A percentile compares a stretch with the other conserved stretches of the same genome.
These are phyloP conservation scores for Pyrenochaeta sp. DNA, from an alignment of 2,329 filamentous ascomycete genomes.

Conservation along the genomic window DNA sequence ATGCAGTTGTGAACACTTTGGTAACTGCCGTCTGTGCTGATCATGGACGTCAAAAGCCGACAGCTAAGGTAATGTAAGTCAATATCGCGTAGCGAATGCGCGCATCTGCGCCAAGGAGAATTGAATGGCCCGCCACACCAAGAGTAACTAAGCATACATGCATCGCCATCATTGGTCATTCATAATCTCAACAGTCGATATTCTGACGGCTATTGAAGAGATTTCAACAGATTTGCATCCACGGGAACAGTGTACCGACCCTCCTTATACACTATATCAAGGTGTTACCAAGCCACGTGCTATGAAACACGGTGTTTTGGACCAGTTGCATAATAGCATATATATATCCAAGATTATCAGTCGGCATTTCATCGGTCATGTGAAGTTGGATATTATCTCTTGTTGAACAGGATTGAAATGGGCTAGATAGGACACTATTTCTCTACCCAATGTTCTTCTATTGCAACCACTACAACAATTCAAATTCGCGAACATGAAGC, in stretches of 20 bases:
- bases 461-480: background rate
- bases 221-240: no score
- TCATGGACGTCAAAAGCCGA: slow-evolving; percentile 9
- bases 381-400: background rate
- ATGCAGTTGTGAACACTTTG: background rate
- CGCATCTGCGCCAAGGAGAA: slow-evolving; percentile 14
- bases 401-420: background rate
- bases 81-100: slow-evolving; percentile 20
- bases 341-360: no score
- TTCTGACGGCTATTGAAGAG: background rate
- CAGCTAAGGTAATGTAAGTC: slow-evolving; percentile 14
- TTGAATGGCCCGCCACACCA: slow-evolving; percentile 3
- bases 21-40: slow-evolving; percentile 9
- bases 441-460: background rate
- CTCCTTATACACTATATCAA: background rate
- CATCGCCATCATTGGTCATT: background rate
- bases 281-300: background rate
- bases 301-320: background rate
- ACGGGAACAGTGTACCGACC: background rate
- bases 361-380: background rate
- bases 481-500: slow-evolving; percentile 19
- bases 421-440: background rate
- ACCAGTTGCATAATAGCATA: no score
- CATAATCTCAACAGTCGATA: background rate
- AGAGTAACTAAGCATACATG: slow-evolving; percentile 1